Evolutionary conservation across 305 asterid species (phyloP).

Genomic region (Fraxinus dipetala): DNA sequence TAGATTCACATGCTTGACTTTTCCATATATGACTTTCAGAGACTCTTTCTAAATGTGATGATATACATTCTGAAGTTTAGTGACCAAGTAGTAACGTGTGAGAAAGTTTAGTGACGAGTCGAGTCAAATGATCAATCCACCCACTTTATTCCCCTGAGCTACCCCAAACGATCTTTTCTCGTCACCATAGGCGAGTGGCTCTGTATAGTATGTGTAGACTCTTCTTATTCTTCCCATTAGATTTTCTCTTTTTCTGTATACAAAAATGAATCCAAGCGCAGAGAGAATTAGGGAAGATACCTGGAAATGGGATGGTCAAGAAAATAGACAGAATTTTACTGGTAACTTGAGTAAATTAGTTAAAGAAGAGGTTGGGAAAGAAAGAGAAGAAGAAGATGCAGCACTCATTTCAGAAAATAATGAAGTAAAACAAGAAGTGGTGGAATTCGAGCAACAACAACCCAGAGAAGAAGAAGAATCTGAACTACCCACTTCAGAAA

Average conservation of each 20-base stretch:
- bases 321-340: not conserved
- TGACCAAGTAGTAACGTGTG: not conserved
- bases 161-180: no score
- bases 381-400: not conserved
- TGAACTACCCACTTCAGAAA: not conserved
- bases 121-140: not conserved
- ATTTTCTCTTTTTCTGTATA: not conserved
- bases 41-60: not conserved
- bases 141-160: not conserved
- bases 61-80: not conserved
- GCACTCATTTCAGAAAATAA: not conserved
- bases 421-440: not conserved
- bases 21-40: no score
- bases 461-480: not conserved
- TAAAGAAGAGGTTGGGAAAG: not conserved
- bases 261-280: not conserved
- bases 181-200: no score
- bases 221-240: not conserved
- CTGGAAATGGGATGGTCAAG: not conserved
- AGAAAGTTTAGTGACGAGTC: not conserved
- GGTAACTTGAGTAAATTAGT: not conserved
- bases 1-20: no score
- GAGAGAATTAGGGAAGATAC: not conserved
- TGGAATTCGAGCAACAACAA: not conserved
- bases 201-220: not conserved